phyloP scores from a whole-genome alignment of 352 stramenopile species.

The Globisporangium solare region DNA sequence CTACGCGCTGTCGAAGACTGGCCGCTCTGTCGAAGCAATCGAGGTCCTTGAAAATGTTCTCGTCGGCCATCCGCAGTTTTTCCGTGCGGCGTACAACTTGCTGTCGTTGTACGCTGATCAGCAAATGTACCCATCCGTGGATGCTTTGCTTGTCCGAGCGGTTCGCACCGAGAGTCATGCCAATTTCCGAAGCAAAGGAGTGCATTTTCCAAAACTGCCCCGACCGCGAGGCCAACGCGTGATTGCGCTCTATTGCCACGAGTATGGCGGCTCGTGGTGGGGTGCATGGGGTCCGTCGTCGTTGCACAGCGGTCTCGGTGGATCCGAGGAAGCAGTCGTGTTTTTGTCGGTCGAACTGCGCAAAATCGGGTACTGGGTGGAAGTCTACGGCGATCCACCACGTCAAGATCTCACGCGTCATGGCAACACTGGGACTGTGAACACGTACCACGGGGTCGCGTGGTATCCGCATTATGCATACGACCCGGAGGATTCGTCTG shows the following conservation, averaged over 20 bases:
- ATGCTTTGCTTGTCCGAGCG: slow-evolving; percentile 28
- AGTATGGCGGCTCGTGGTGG: slow-evolving; percentile 91
- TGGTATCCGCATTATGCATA: slow-evolving; percentile 79
- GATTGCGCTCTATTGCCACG: slow-evolving; percentile 88
- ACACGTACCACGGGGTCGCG: slow-evolving; percentile 30
- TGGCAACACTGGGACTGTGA: neutral
- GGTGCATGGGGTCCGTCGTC: slow-evolving; percentile 81
- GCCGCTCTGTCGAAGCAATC: slow-evolving; percentile 25
- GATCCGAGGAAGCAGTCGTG: slow-evolving; percentile 90
- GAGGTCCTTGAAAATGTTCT: slow-evolving; percentile 24
- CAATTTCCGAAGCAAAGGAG: slow-evolving; percentile 22
- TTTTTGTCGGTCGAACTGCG: slow-evolving; percentile 80
- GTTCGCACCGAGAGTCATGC: slow-evolving; percentile 30
- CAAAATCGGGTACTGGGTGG: slow-evolving; percentile 78
- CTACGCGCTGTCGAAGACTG: slow-evolving; percentile 28
- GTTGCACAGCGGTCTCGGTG: slow-evolving; percentile 64
- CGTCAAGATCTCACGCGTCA: slow-evolving; percentile 29
- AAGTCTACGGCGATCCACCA: slow-evolving; percentile 80
- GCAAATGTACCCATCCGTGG: slow-evolving; percentile 21
- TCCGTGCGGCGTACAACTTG: slow-evolving; percentile 49
- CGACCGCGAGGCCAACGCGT: slow-evolving; percentile 26
- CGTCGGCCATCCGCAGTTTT: slow-evolving; percentile 23
- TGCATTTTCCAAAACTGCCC: slow-evolving; percentile 22
- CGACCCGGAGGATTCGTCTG: slow-evolving; percentile 40
- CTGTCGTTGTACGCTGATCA: slow-evolving; percentile 32